A percentile compares a stretch with the other conserved stretches of the same genome.
Evolutionary conservation across 805 yeast species (phyloP).

Genomic region (Ogataea trehalophila): DNA sequence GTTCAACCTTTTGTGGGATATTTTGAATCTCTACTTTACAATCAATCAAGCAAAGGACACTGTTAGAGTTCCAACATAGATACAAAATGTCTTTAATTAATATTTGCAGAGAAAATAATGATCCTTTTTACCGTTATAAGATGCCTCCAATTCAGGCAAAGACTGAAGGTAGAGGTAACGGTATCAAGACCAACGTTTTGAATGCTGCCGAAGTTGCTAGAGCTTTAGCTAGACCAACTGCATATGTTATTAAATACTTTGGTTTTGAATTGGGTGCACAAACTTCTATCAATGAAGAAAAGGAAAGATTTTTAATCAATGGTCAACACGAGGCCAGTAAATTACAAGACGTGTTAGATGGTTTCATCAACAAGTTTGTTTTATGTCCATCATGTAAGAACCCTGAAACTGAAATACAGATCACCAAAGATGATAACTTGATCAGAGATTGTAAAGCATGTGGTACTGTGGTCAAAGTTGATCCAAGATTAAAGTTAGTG

Average conservation of each 20-base stretch:
- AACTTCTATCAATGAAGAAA: slow-evolving; percentile 72
- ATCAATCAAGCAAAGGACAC: too few species aligned
- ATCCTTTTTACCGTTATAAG: slow-evolving; percentile 98
- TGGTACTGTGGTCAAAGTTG: slow-evolving; percentile 83
- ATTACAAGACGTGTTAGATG: slow-evolving; percentile 91
- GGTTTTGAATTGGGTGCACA: slow-evolving; percentile 98
- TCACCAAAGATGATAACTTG: slow-evolving; percentile 69
- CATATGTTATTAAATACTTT: slow-evolving; percentile 88
- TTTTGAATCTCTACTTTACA: too few species aligned
- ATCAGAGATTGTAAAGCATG: slow-evolving; percentile 97
- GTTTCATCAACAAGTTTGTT: slow-evolving; percentile 88
- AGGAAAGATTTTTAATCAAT: slow-evolving; percentile 86
- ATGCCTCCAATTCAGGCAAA: slow-evolving; percentile 98
- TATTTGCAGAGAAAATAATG: slow-evolving; percentile 94
- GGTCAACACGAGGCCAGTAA: slow-evolving; percentile 90
- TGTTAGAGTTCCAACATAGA: not conserved
- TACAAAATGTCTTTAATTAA: slow-evolving; percentile 76
- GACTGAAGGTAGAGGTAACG: slow-evolving; percentile 98
- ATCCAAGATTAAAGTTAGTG: slow-evolving; percentile 81
- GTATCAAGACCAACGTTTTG: slow-evolving; percentile 92
- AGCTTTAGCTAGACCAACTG: slow-evolving; percentile 88
- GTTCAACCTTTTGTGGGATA: too few species aligned
- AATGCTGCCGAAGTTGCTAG: slow-evolving; percentile 91
- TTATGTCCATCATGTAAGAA: slow-evolving; percentile 93
- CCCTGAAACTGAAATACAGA: slow-evolving; percentile 91